Conservation (phyloP, 306 rosid genomes). For the Prunus salicina region DNA sequence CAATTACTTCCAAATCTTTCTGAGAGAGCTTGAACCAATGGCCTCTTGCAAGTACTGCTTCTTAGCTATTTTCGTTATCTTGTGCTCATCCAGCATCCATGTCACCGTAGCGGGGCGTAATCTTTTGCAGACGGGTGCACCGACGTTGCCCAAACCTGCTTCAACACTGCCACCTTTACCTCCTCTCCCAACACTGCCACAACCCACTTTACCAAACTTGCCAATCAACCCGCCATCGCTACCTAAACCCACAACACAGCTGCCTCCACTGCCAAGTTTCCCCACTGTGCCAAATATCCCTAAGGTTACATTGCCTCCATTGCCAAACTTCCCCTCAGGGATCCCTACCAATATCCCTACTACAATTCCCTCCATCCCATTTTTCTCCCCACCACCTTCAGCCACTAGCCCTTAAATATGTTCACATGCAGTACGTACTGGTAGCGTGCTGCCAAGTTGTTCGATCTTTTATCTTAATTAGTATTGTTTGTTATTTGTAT, state of each 20-base stretch:
- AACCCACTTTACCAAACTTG: not conserved
- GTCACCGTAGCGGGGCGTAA: not conserved
- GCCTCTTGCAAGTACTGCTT: not conserved
- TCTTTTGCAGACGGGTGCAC: not conserved
- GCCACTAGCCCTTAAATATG: slow-evolving; percentile 28
- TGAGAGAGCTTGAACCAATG: not conserved
- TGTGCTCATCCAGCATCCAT: not conserved
- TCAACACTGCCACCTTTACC: not conserved
- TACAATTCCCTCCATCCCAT: slow-evolving; percentile 31
- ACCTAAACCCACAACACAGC: not conserved
- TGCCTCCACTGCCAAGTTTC: not conserved
- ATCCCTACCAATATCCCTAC: not conserved
- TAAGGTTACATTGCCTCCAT: not conserved
- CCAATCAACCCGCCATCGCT: not conserved
- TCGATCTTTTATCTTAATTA: no score
- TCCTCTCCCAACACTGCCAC: not conserved
- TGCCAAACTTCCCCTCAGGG: slow-evolving; percentile 6
- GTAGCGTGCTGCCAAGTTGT: no score
- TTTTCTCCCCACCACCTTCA: slow-evolving; percentile 40
- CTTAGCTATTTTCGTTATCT: not conserved
- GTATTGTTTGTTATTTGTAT: no score
- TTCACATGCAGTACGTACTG: no score
- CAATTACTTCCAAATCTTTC: not conserved
- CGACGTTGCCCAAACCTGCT: not conserved
- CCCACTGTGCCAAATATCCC: not conserved